Percentiles rank a stretch among this genome's conserved stretches.
These are phyloP conservation scores for Carpinus fangiana DNA, from an alignment of 306 rosid genomes.

Conservation along the genomic window DNA sequence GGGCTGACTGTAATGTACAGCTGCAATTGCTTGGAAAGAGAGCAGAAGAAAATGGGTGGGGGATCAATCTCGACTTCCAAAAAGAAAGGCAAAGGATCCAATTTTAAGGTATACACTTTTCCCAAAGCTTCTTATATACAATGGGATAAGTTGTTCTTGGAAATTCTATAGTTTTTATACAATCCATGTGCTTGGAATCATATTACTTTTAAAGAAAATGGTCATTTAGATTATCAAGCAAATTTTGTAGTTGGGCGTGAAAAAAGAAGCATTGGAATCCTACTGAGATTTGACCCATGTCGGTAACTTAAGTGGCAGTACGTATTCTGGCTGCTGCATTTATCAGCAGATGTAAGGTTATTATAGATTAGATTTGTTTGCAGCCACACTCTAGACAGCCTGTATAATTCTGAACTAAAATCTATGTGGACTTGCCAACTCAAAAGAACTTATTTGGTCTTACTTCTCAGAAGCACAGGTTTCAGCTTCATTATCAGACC, in stretches of 20 bases:
- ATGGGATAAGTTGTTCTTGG: slow-evolving; percentile 7
- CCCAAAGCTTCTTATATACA: background rate
- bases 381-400: background rate
- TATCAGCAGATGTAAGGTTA: background rate
- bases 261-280: background rate
- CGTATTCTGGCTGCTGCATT: background rate
- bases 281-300: background rate
- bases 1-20: slow-evolving; percentile 46
- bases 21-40: slow-evolving; percentile 82
- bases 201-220: background rate
- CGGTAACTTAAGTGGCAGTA: background rate
- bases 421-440: background rate
- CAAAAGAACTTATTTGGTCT: slow-evolving; percentile 4
- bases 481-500: background rate
- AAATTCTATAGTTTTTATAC: background rate
- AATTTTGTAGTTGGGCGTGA: too few relatives aligned
- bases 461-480: slow-evolving; percentile 8
- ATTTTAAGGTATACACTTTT: slow-evolving; percentile 67
- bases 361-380: background rate
- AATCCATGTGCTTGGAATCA: background rate
- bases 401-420: background rate
- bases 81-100: slow-evolving; percentile 64
- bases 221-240: background rate
- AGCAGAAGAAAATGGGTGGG: slow-evolving; percentile 86
- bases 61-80: slow-evolving; percentile 53